Evolutionary conservation across 371 early-diverging fungal species (phyloP).

Genomic region (Encephalitozoon hellem): DNA sequence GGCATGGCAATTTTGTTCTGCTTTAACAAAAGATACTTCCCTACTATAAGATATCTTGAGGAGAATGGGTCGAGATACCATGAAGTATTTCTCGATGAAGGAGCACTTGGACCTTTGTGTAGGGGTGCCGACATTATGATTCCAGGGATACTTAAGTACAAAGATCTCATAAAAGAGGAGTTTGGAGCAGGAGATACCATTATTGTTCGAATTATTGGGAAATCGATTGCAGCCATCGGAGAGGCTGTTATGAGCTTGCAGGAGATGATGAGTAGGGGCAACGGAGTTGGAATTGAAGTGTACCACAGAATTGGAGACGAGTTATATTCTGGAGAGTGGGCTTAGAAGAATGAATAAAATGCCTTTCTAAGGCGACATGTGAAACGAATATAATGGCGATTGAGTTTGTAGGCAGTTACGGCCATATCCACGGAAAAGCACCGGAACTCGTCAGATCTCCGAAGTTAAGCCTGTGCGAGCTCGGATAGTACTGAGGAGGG

Average conservation of each 20-base stretch:
- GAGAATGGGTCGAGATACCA: not conserved
- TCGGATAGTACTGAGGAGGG: slow-evolving; percentile 31
- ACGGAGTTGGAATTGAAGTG: slow-evolving; percentile 30
- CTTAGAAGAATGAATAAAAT: not conserved
- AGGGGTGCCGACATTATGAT: slow-evolving; percentile 61
- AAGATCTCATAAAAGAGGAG: not conserved
- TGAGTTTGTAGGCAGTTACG: not conserved
- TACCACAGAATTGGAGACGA: slow-evolving; percentile 34
- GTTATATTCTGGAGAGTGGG: not conserved
- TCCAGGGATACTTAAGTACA: slow-evolving; percentile 56
- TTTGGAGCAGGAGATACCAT: slow-evolving; percentile 44
- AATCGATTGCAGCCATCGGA: slow-evolving; percentile 37
- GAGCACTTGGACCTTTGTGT: slow-evolving; percentile 54
- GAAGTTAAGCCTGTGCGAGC: slow-evolving; percentile 42
- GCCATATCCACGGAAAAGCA: slow-evolving; percentile 42
- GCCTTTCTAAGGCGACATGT: too few species aligned
- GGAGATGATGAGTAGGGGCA: slow-evolving; percentile 4
- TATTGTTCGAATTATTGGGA: slow-evolving; percentile 16
- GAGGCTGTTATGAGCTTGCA: slow-evolving; percentile 21
- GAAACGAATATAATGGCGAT: not conserved
- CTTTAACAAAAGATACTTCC: slow-evolving; percentile 29
- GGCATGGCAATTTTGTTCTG: slow-evolving; percentile 30
- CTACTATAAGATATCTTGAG: slow-evolving; percentile 36
- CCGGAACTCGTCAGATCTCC: slow-evolving; percentile 43
- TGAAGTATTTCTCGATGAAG: slow-evolving; percentile 52